Conservation (phyloP, 2,329 filamentous ascomycete species). For the Sphaerulina populicola region DNA sequence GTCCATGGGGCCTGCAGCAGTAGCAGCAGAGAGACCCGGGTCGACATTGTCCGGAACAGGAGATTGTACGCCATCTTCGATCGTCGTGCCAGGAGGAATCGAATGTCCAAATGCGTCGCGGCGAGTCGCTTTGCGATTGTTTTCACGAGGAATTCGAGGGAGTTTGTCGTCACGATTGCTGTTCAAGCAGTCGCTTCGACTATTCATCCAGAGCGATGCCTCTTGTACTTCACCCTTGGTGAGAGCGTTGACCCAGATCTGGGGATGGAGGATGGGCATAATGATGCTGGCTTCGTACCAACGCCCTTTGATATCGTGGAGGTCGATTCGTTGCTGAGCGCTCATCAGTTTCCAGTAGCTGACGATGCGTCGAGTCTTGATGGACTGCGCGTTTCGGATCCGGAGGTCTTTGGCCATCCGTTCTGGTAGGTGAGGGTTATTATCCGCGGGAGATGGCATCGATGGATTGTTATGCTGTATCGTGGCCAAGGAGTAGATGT, state of each 20-base stretch:
- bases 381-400: conserved; percentile 40
- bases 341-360: conserved; percentile 40
- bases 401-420: conserved; percentile 47
- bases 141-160: conserved; percentile 25
- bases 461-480: conserved; percentile 33
- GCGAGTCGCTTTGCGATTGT: conserved; percentile 30
- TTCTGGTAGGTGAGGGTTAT: conserved; percentile 40
- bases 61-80: conserved; percentile 37
- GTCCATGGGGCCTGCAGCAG: background rate
- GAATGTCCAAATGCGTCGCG: conserved; percentile 38
- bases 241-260: conserved; percentile 21
- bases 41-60: conserved; percentile 22
- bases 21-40: conserved; percentile 11
- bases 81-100: conserved; percentile 33
- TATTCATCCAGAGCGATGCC: conserved; percentile 33
- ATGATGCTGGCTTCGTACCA: conserved; percentile 53
- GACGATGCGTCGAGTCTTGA: conserved; percentile 31
- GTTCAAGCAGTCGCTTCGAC: conserved; percentile 31
- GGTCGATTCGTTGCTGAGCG: conserved; percentile 30
- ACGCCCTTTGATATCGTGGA: conserved; percentile 49
- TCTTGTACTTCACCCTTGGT: conserved; percentile 31
- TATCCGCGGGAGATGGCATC: conserved; percentile 30
- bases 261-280: conserved; percentile 36
- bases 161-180: conserved; percentile 26
- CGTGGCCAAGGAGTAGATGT: conserved; percentile 45